These are phyloP conservation scores for Phylloporus sp. DNA, from an alignment of 768 basidiomycete species.

Conservation along the genomic window DNA sequence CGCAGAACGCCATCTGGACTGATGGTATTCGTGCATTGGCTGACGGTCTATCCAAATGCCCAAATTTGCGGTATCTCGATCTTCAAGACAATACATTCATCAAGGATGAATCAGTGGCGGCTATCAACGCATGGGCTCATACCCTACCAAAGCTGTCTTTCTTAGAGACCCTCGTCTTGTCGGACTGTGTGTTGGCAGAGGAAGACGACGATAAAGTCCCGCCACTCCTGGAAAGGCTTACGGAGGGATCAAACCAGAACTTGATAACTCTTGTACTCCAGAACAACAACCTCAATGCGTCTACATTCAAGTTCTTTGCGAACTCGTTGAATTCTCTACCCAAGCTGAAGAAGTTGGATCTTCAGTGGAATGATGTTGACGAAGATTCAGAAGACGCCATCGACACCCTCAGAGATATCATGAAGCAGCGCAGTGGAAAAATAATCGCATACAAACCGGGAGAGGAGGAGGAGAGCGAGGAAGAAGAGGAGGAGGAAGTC, in stretches of 20 bases:
- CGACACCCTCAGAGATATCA: conserved; percentile 45
- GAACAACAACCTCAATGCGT: conserved; percentile 82
- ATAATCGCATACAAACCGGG: conserved; percentile 73
- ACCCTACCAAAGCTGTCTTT: conserved; percentile 65
- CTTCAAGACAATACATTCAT: conserved; percentile 89
- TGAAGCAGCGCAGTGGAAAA: conserved; percentile 65
- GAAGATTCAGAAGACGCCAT: conserved; percentile 61
- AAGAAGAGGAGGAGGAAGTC: conserved; percentile 48
- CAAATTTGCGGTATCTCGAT: conserved; percentile 70
- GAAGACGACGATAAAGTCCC: conserved; percentile 76
- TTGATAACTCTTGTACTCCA: conserved; percentile 78
- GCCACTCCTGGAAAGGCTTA: conserved; percentile 54
- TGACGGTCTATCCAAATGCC: conserved; percentile 62
- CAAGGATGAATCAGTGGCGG: conserved; percentile 55
- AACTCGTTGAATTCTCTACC: conserved; percentile 58
- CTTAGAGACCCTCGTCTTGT: conserved; percentile 78
- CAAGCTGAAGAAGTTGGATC: conserved; percentile 62
- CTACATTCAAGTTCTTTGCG: conserved; percentile 64
- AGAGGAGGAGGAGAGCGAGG: conserved; percentile 68
- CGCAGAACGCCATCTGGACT: conserved; percentile 97
- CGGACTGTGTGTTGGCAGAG: conserved; percentile 80
- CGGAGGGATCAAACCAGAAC: conserved; percentile 64
- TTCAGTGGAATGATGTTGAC: conserved; percentile 89
- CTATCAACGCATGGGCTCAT: conserved; percentile 54
- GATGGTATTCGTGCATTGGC: conserved; percentile 82